phyloP scores from a whole-genome alignment of 495 filamentous ascomycete species.

The Talaromyces nanjingensis region DNA sequence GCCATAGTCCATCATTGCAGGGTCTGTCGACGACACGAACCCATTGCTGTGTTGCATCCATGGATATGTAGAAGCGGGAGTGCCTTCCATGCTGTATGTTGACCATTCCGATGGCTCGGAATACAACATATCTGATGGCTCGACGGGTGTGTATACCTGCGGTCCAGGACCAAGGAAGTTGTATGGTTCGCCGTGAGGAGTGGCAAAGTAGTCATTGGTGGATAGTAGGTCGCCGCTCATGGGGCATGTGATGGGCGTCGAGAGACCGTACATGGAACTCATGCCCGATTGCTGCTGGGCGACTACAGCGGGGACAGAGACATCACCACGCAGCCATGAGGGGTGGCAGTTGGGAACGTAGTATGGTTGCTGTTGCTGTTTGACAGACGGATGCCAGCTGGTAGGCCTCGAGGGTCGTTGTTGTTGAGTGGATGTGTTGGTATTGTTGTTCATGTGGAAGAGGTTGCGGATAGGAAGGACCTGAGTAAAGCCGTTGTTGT shows the following conservation, averaged over 20 bases:
- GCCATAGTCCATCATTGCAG: slow-evolving; percentile 21
- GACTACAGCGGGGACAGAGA: neutral
- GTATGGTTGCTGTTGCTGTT: slow-evolving; percentile 4
- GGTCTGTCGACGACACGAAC: neutral
- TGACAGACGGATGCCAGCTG: slow-evolving; percentile 61
- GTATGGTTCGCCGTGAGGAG: neutral
- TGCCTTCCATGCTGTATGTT: slow-evolving; percentile 2
- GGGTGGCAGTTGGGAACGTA: slow-evolving; percentile 9
- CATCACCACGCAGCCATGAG: slow-evolving; percentile 5
- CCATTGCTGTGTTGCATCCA: slow-evolving; percentile 4
- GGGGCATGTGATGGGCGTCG: slow-evolving; percentile 9
- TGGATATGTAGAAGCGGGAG: neutral
- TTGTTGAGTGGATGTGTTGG: slow-evolving; percentile 28
- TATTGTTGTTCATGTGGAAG: slow-evolving; percentile 19
- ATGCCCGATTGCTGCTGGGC: neutral
- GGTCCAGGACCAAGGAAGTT: neutral
- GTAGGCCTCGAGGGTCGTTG: slow-evolving; percentile 46
- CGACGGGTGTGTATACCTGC: slow-evolving; percentile 4
- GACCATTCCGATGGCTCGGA: slow-evolving; percentile 1
- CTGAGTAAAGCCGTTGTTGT: neutral
- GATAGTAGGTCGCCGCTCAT: slow-evolving; percentile 7
- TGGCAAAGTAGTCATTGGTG: slow-evolving; percentile 6
- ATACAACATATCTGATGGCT: slow-evolving; percentile 1
- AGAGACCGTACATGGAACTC: slow-evolving; percentile 7
- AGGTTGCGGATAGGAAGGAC: slow-evolving; percentile 1